Evolutionary conservation across 1,284 basidiomycete genomes (phyloP).

Genomic region (Rhizopogon hawkerae): DNA sequence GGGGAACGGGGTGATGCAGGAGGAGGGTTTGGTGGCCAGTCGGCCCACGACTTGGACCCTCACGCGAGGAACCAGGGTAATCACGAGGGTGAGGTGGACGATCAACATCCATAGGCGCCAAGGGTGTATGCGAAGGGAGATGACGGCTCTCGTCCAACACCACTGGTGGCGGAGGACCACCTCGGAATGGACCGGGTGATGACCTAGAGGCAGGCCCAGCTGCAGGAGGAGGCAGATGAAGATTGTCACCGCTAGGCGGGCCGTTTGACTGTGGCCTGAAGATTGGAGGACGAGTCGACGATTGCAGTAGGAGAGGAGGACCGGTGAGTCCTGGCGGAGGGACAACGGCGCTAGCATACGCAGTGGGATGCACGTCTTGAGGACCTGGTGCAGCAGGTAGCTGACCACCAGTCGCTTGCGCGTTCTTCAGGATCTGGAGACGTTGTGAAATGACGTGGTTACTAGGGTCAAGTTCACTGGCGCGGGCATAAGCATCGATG

Average conservation of each 20-base stretch:
- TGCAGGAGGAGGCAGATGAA: conserved; percentile 55
- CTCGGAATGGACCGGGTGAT: conserved; percentile 63
- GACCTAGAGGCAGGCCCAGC: conserved; percentile 38
- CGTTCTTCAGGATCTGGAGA: conserved; percentile 69
- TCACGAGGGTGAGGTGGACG: conserved; percentile 52
- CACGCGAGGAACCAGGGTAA: conserved; percentile 40
- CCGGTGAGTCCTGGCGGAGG: conserved; percentile 57
- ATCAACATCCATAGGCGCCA: conserved; percentile 82
- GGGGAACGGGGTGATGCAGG: conserved; percentile 60
- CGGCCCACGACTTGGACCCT: conserved; percentile 38
- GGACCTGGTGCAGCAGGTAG: conserved; percentile 81
- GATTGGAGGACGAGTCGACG: conserved; percentile 39
- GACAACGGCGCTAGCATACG: conserved; percentile 72
- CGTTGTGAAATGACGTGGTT: conserved; percentile 77
- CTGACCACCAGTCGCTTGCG: conserved; percentile 71
- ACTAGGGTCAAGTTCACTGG: conserved; percentile 79
- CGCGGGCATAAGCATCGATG: conserved; percentile 94
- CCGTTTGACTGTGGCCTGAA: conserved; percentile 63
- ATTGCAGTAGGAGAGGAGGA: conserved; percentile 53
- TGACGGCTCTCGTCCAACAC: conserved; percentile 64
- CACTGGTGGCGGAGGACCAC: conserved; percentile 71
- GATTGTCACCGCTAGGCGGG: conserved; percentile 38
- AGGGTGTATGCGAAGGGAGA: conserved; percentile 53
- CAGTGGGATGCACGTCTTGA: conserved; percentile 92
- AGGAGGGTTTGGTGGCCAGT: conserved; percentile 47